These are phyloP conservation scores for Nitzschia palea DNA, from an alignment of 108 stramenopile genomes.

Conservation along the genomic window DNA sequence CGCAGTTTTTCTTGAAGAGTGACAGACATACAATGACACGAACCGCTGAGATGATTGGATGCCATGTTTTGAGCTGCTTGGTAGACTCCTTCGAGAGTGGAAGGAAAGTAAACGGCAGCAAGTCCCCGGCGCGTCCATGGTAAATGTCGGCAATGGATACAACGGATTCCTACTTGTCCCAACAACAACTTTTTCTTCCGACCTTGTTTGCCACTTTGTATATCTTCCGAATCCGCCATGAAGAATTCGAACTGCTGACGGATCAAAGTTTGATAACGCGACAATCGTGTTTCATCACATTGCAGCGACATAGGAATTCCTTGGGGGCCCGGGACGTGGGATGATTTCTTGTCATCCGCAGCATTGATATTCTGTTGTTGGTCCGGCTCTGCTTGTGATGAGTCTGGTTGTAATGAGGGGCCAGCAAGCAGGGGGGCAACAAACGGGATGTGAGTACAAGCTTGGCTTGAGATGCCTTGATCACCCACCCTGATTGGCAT, in stretches of 20 bases:
- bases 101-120: conserved; percentile 60
- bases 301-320: conserved; percentile 15
- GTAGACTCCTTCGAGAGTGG: conserved; percentile 43
- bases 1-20: conserved; percentile 14
- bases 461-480: too few species aligned
- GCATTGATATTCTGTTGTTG: too few species aligned
- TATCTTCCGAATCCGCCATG: conserved; percentile 44
- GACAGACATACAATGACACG: conserved; percentile 30
- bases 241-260: conserved; percentile 64
- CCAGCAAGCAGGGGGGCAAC: too few species aligned
- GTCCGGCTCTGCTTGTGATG: too few species aligned
- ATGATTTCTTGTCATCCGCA: too few species aligned
- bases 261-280: conserved; percentile 48
- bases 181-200: conserved; percentile 43
- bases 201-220: conserved; percentile 48
- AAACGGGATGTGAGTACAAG: too few species aligned
- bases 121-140: conserved; percentile 44
- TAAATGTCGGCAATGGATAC: conserved; percentile 45
- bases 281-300: conserved; percentile 33
- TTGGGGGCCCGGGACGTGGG: neutral
- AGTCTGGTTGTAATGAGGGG: too few species aligned
- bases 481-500: too few species aligned
- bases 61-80: conserved; percentile 66
- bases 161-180: conserved; percentile 65
- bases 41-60: conserved; percentile 19